A percentile compares a stretch with the other conserved stretches of the same genome.
These are phyloP conservation scores for Venturia oleaginea DNA, from an alignment of 2,329 filamentous ascomycete genomes.

Conservation along the genomic window DNA sequence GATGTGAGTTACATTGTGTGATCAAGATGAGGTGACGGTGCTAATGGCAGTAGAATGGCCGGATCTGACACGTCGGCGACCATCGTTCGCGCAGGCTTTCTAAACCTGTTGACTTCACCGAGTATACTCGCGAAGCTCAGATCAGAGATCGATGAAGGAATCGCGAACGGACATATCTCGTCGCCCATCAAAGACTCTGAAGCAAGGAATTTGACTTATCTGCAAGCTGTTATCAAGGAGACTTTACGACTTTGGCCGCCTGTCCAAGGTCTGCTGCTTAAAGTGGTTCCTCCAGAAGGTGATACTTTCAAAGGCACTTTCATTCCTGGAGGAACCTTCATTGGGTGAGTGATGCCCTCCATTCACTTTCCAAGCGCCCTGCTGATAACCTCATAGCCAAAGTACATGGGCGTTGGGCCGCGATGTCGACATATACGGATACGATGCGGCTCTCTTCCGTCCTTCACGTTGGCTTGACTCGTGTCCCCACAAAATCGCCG, in stretches of 20 bases:
- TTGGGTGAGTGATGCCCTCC: neutral
- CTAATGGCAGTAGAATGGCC: constrained; percentile 32
- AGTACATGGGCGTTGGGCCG: constrained; percentile 10
- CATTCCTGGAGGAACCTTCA: constrained; percentile 10
- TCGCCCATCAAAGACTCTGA: constrained; percentile 41
- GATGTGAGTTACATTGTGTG: constrained; percentile 20
- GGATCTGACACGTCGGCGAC: constrained; percentile 52
- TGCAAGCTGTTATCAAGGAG: constrained; percentile 40
- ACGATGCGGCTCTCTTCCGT: constrained; percentile 37
- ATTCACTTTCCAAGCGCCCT: neutral
- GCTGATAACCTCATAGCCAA: neutral
- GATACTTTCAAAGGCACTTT: constrained; percentile 23
- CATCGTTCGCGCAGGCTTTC: constrained; percentile 43
- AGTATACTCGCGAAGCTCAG: constrained; percentile 38
- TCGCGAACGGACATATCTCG: constrained; percentile 30
- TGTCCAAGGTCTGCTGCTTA: constrained; percentile 26
- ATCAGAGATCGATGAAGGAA: constrained; percentile 35
- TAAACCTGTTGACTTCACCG: constrained; percentile 44
- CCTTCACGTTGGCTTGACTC: constrained; percentile 42
- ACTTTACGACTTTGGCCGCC: constrained; percentile 37
- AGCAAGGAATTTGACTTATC: constrained; percentile 34
- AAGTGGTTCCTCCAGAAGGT: constrained; percentile 24
- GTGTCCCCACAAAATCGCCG: constrained; percentile 27
- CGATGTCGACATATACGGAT: constrained; percentile 5
- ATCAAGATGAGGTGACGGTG: neutral